Percentiles rank a stretch among this genome's conserved stretches.
Evolutionary conservation across 176 grass and related monocot genomes (phyloP).

Genomic region (barley (Hordeum vulgare)): MorexV3_pseudomolecules_assembly NC_058521.1:8725884-8726383

Average conservation of each 20-base stretch:
- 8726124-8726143: constrained; percentile 46
- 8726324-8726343: constrained; percentile 63
- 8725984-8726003: constrained; percentile 46
- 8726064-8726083: constrained; percentile 42
- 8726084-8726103: constrained; percentile 35
- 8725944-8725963: constrained; percentile 73
- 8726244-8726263: constrained; percentile 54
- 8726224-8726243: constrained; percentile 60
- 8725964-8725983: constrained; percentile 32
- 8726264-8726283: constrained; percentile 44
- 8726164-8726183: constrained; percentile 46
- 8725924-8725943: constrained; percentile 45
- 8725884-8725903: constrained; percentile 82
- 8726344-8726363: constrained; percentile 27
- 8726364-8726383: background rate
- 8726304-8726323: constrained; percentile 57
- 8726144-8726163: constrained; percentile 52
- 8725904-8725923: constrained; percentile 48
- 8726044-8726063: constrained; percentile 67
- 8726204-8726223: constrained; percentile 56
- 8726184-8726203: constrained; percentile 59
- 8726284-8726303: constrained; percentile 62
- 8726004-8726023: constrained; percentile 33
- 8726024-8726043: constrained; percentile 67
- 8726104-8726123: constrained; percentile 54